Conservation (phyloP, 805 yeast genomes). For the Yarrowia porcina region DNA sequence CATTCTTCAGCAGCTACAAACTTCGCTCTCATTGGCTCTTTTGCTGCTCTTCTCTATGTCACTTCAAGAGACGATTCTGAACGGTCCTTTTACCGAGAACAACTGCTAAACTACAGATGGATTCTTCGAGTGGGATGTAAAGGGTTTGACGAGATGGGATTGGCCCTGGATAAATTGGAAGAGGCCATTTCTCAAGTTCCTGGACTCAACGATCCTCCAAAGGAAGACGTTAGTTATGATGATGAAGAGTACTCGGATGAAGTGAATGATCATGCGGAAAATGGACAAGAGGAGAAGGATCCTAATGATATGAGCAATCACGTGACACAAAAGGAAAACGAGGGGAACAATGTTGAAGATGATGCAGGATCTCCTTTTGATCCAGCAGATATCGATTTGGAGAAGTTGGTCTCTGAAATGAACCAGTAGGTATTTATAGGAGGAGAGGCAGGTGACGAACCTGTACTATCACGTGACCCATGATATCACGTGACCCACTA, state of each 20-base stretch:
- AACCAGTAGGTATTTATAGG: background rate
- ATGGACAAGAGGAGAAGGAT: background rate
- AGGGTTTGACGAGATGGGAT: slow-evolving; percentile 74
- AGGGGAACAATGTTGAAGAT: background rate
- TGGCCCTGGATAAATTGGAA: slow-evolving; percentile 69
- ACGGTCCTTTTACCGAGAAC: slow-evolving; percentile 66
- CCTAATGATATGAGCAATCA: too few species aligned
- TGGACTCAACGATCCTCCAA: slow-evolving; percentile 29
- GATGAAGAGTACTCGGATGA: background rate
- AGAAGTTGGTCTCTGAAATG: slow-evolving; percentile 8
- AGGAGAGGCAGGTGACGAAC: too few species aligned
- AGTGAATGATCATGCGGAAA: background rate
- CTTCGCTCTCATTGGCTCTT: slow-evolving; percentile 78
- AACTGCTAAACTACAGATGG: slow-evolving; percentile 74
- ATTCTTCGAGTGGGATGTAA: slow-evolving; percentile 68
- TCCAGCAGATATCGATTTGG: background rate
- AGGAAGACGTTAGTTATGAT: background rate
- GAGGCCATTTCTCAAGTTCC: slow-evolving; percentile 73
- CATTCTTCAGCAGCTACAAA: slow-evolving; percentile 76
- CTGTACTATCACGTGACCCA: background rate
- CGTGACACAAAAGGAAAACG: background rate
- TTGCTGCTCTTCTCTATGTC: slow-evolving; percentile 75
- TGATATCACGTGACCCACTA: too few species aligned
- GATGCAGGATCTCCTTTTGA: background rate
- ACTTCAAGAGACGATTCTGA: slow-evolving; percentile 51